These are phyloP conservation scores for Yamadazyma phyllophila DNA, from an alignment of 805 yeast species.

Conservation along the genomic window DNA sequence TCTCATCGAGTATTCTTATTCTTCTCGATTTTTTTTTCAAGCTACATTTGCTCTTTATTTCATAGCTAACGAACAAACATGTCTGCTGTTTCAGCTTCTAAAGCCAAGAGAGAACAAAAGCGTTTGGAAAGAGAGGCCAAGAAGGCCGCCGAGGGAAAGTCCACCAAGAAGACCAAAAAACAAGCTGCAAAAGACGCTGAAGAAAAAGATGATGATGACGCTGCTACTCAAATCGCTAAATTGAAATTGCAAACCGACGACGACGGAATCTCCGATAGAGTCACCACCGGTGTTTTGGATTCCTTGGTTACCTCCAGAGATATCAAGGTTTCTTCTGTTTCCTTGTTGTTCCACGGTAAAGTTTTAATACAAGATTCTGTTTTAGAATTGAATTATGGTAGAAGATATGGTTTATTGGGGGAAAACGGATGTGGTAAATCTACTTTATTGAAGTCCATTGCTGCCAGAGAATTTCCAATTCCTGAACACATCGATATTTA, in stretches of 20 bases:
- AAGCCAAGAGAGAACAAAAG: slow-evolving; percentile 98
- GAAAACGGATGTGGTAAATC: slow-evolving; percentile 99
- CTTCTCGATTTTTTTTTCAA: slow-evolving; percentile 5
- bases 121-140: slow-evolving; percentile 61
- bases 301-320: slow-evolving; percentile 90
- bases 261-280: slow-evolving; percentile 94
- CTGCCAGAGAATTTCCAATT: slow-evolving; percentile 94
- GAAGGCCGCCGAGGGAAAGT: slow-evolving; percentile 63
- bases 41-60: slow-evolving; percentile 2
- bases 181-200: slow-evolving; percentile 53
- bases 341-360: slow-evolving; percentile 95
- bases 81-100: slow-evolving; percentile 76
- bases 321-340: slow-evolving; percentile 84
- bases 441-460: slow-evolving; percentile 87
- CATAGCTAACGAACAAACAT: slow-evolving; percentile 13
- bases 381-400: slow-evolving; percentile 92
- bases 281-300: slow-evolving; percentile 93
- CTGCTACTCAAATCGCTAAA: slow-evolving; percentile 75
- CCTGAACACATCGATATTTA: slow-evolving; percentile 91
- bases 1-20: slow-evolving; percentile 9
- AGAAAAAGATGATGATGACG: slow-evolving; percentile 53
- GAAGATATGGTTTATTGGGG: slow-evolving; percentile 96
- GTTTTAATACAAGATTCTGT: slow-evolving; percentile 90
- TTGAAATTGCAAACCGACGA: slow-evolving; percentile 91
- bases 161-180: slow-evolving; percentile 61